Evolutionary conservation across 1,139 yeast species (phyloP).

Genomic region (Taphrina flavorubra): DNA sequence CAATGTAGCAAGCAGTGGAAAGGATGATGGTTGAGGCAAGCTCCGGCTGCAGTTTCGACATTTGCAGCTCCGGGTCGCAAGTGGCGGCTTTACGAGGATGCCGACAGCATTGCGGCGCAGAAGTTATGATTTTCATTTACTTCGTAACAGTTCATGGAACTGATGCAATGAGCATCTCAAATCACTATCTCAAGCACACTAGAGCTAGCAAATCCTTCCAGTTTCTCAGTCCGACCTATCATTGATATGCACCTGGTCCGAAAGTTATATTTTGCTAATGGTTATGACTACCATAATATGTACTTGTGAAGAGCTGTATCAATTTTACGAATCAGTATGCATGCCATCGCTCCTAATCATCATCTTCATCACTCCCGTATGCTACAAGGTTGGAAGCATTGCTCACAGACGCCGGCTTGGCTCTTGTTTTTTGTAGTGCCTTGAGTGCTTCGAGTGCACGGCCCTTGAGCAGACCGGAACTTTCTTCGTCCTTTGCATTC

Average conservation of each 20-base stretch:
- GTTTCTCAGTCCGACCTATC: no score
- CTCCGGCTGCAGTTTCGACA: neutral
- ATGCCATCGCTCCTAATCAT: slow-evolving; percentile 19
- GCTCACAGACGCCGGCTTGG: neutral
- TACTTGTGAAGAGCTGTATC: no score
- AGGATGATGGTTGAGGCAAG: neutral
- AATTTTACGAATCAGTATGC: no score
- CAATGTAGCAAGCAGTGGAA: neutral
- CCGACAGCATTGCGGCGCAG: neutral
- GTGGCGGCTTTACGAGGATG: slow-evolving; percentile 8
- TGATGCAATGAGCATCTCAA: no score
- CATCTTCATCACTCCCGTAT: slow-evolving; percentile 35
- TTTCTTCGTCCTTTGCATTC: neutral
- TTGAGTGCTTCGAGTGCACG: slow-evolving; percentile 38
- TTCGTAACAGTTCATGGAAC: no score
- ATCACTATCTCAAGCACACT: no score
- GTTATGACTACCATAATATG: no score
- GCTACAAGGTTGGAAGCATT: slow-evolving; percentile 15
- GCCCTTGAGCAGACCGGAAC: slow-evolving; percentile 14
- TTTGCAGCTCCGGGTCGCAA: neutral
- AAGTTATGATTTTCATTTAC: no score
- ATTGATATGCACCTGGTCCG: no score
- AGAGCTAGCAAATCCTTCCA: no score
- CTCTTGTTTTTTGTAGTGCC: slow-evolving; percentile 3
- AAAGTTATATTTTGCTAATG: no score